Percentiles rank a stretch among this genome's conserved stretches.
Evolutionary conservation across 2,329 filamentous ascomycete genomes (phyloP).

Genomic region (Neopestalotiopsis rosae): DNA sequence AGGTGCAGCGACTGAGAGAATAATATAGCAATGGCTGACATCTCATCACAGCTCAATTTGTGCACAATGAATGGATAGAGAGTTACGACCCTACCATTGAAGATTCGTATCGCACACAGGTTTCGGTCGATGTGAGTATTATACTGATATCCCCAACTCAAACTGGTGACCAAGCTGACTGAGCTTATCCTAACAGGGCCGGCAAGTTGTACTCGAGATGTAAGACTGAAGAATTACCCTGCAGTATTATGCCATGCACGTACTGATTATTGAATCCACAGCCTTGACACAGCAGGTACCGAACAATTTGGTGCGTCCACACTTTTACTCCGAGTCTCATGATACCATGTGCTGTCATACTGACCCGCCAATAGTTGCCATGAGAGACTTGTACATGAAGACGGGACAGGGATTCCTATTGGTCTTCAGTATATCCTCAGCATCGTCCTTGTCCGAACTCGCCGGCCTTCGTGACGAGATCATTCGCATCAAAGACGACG

Average conservation of each 20-base stretch:
- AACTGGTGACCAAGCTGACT: constrained; percentile 26
- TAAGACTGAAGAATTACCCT: constrained; percentile 48
- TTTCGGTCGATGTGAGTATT: constrained; percentile 80
- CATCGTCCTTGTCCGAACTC: constrained; percentile 82
- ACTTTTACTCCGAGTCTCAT: constrained; percentile 17
- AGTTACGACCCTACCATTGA: constrained; percentile 82
- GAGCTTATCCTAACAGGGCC: constrained; percentile 63
- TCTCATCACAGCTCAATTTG: constrained; percentile 75
- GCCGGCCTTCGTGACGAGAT: constrained; percentile 86
- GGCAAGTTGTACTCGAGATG: constrained; percentile 91
- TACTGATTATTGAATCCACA: constrained; percentile 42
- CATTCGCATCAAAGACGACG: constrained; percentile 87
- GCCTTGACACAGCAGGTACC: constrained; percentile 87
- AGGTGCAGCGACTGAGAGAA: neutral
- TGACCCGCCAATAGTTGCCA: constrained; percentile 53
- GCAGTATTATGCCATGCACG: constrained; percentile 28
- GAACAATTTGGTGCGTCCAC: constrained; percentile 85
- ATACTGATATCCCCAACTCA: neutral
- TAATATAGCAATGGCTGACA: neutral
- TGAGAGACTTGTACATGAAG: constrained; percentile 90
- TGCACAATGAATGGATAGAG: constrained; percentile 94
- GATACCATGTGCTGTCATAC: constrained; percentile 19
- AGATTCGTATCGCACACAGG: constrained; percentile 76
- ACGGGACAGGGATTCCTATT: constrained; percentile 90
- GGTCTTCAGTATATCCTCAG: constrained; percentile 89